Evolutionary conservation across 495 filamentous ascomycete species (phyloP), one percentile per base, ranked within the genome.

Genomic region (Aspergillus haitiensis): DNA sequence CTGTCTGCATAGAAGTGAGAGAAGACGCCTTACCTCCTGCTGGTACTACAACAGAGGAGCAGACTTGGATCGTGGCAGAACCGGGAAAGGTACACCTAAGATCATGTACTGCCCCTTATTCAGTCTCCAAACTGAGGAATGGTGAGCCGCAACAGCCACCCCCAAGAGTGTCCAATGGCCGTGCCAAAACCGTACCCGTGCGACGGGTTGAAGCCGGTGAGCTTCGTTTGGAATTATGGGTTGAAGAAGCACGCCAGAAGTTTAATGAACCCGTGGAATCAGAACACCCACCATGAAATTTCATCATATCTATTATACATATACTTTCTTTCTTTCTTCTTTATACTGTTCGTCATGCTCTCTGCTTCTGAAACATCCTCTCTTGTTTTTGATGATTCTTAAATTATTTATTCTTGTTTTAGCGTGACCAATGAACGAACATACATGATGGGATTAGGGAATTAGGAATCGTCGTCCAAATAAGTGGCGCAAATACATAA

Each of bases 1-100:
- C 91, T 12, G 78, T 98, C 31, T 90, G 88, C 35, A 86, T 97
- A 32, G 94, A 98, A 74, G 76, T 97, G 60, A 82, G 85, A 37
- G 86, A 90, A 52, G 85, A 90, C 49, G 82, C 83, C 3, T 78
- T 86, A 40, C 83, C 88, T 18, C 94, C 92, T n/a, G 85, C 92
- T 62, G 86, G 86, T 42, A 84, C 77, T 10, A 80, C 77, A 78
- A 75, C 68, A 58, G 76, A 78, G 61, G 77, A 81, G 66, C 75
- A 77, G 52, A 75, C 75, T 15, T 83, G 81, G 81, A 76, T 83
- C 62, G 78, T 81, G 40, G 80, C 81, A 55, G 80, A 83, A 60
- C 80, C 78, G 34, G 76, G 73, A 49, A 75, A 76, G 61, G 76
- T 79, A 33, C 74, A 79, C 52, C 63, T 77, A 33, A 65, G 73